phyloP scores from a whole-genome alignment of 2,329 filamentous ascomycete genomes.

The Podosphaera xanthii region DNA sequence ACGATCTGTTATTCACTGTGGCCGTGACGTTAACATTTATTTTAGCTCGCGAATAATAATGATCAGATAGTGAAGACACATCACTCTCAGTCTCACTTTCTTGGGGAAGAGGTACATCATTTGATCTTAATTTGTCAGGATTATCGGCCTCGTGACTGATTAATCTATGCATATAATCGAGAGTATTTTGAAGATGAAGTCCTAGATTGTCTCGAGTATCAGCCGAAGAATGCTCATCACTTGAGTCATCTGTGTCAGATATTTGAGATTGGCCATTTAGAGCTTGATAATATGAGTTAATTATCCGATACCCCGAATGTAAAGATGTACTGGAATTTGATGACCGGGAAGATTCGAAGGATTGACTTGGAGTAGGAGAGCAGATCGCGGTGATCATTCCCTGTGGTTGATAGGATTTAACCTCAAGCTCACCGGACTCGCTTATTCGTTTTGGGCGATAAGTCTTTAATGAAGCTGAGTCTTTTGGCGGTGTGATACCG shows the following conservation, averaged over 20 bases:
- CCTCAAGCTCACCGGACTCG: constrained; percentile 11
- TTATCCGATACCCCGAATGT: background rate
- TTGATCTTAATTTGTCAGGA: background rate
- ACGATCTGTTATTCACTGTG: no score
- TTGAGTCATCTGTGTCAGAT: background rate
- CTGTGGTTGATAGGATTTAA: constrained; percentile 10
- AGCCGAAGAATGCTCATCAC: background rate
- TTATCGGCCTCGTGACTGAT: background rate
- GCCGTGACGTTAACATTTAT: no score
- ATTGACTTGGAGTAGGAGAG: constrained; percentile 14
- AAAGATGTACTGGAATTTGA: background rate
- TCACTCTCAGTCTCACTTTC: constrained; percentile 24
- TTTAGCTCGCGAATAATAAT: background rate
- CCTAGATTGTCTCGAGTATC: background rate
- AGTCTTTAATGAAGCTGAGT: constrained; percentile 10
- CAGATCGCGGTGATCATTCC: constrained; percentile 4
- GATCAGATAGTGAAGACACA: constrained; percentile 23
- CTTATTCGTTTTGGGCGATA: constrained; percentile 8
- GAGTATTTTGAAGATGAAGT: background rate
- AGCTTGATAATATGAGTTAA: background rate
- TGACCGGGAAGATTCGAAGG: constrained; percentile 44
- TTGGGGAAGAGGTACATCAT: background rate
- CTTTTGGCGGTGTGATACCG: constrained; percentile 19
- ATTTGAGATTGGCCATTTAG: background rate
- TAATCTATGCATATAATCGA: background rate